Conservation (phyloP, 2,329 filamentous ascomycete species). For the Mycosphaerella sp. region DNA sequence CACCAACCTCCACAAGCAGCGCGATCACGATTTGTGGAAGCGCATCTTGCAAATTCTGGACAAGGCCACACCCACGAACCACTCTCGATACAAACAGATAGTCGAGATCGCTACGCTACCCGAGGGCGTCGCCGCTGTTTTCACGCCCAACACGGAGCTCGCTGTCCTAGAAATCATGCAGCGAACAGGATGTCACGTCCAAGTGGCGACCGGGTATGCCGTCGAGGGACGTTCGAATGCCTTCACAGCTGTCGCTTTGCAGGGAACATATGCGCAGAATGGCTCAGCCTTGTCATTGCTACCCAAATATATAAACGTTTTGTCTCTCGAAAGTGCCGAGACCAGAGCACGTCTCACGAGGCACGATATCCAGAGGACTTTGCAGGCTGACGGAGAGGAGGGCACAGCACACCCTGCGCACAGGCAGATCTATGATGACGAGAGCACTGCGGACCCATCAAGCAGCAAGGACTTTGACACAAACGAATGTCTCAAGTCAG, state of each 20-base stretch:
- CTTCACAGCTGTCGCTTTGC: slow-evolving; percentile 22
- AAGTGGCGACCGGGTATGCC: not conserved
- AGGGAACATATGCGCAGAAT: slow-evolving; percentile 21
- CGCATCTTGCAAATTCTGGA: slow-evolving; percentile 18
- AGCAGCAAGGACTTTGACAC: not conserved
- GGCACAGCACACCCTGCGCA: not conserved
- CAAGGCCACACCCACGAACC: slow-evolving; percentile 11
- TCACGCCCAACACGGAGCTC: slow-evolving; percentile 17
- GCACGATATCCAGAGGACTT: slow-evolving; percentile 1
- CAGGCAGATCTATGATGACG: not conserved
- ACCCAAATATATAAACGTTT: slow-evolving; percentile 9
- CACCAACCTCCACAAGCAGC: slow-evolving; percentile 6
- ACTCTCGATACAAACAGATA: slow-evolving; percentile 14
- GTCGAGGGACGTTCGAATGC: slow-evolving; percentile 17
- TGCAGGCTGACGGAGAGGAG: not conserved
- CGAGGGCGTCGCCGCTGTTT: slow-evolving; percentile 15
- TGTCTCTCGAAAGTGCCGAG: not conserved
- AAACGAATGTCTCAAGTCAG: not conserved
- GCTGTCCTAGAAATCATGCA: slow-evolving; percentile 30
- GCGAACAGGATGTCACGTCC: slow-evolving; percentile 27
- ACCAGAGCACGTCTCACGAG: not conserved
- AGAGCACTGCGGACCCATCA: not conserved
- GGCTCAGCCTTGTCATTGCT: slow-evolving; percentile 17
- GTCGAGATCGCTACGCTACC: slow-evolving; percentile 24
- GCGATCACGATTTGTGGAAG: slow-evolving; percentile 15